Percentiles rank a stretch among this genome's conserved stretches.
phyloP scores from a whole-genome alignment of 345 rosid genomes.

The Gossypium raimondii region DNA sequence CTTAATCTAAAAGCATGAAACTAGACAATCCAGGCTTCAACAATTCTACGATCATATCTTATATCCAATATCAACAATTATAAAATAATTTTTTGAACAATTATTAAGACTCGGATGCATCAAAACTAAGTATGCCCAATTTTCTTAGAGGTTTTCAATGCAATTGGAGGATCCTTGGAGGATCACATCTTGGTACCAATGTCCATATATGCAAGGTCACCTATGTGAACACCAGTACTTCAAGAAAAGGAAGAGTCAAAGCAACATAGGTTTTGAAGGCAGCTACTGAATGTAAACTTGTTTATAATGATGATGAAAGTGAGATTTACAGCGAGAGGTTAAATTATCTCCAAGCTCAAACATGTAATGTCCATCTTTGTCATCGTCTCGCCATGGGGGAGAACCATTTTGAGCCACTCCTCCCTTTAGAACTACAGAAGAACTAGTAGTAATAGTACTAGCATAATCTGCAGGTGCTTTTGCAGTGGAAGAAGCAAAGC shows the following conservation, averaged over 20 bases:
- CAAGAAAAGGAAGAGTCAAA: not conserved
- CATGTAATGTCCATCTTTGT: conserved; percentile 75
- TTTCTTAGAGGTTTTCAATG: no score
- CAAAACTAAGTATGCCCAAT: not conserved
- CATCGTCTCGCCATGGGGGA: conserved; percentile 83
- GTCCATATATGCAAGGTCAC: not conserved
- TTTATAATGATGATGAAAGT: not conserved
- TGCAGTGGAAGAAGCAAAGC: conserved; percentile 63
- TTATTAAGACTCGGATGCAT: not conserved
- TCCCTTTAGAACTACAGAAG: conserved; percentile 31
- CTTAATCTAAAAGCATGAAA: not conserved
- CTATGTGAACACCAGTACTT: not conserved
- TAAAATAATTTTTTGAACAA: not conserved
- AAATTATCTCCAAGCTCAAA: conserved; percentile 28
- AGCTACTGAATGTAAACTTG: not conserved
- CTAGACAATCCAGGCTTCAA: not conserved
- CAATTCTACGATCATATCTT: not conserved
- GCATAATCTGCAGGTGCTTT: conserved; percentile 57
- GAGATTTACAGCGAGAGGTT: conserved; percentile 53
- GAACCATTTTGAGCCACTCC: conserved; percentile 43
- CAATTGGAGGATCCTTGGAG: not conserved
- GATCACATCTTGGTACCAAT: not conserved
- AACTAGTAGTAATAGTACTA: conserved; percentile 23
- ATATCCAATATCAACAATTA: not conserved
- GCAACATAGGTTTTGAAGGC: not conserved